Base-by-base conservation (phyloP, 768 basidiomycete genomes). In the Lentinula detonsa region DNA sequence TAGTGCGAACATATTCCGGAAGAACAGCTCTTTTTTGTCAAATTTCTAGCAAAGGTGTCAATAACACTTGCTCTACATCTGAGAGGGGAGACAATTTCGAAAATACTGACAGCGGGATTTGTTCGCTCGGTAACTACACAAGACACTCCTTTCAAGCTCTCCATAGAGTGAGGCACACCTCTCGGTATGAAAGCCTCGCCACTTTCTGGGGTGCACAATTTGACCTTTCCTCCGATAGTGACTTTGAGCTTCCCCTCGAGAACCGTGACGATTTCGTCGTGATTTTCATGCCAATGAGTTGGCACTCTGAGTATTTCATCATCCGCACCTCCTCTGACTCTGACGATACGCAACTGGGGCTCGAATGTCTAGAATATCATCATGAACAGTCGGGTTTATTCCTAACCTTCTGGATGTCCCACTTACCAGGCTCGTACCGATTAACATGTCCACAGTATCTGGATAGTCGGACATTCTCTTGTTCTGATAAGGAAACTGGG, bases 251-350 rank as follows among this genome's bases (percentile, higher is more conserved):
- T 64, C 34, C 72, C 74, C 62, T 71, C 64, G 2, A 70, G 35
- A 15, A 76, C 65, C 13, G 62, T 65, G 61, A 74, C 68, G 1
- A 69, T 63, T 61, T 76, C 74, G 50, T 74, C 71, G 57, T 75
- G 71, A 5, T 59, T 67, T 35, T 73, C 72, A 42, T 76, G 74
- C 73, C 74, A 74, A 48, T 75, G 74, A 0, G 65, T 69, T 2
- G 72, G 70, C 0, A 73, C 74, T 11, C 64, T 61, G 31, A 76
- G 62, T 1, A 62, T 51, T 11, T 71, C 69, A 5, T 65, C 65
- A 43, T 72, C 70, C 18, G 65, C 69, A 3, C 5, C 33, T 37
- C 52, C 52, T 35, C 52, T 16, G 34, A 53, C 34, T n/a, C 18
- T 34, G 15, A 53, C 34, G 31, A 16, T 34, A 10, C 52, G 31